Evolutionary conservation across 345 rosid genomes (phyloP).

Genomic region (Trapa incisa): DNA sequence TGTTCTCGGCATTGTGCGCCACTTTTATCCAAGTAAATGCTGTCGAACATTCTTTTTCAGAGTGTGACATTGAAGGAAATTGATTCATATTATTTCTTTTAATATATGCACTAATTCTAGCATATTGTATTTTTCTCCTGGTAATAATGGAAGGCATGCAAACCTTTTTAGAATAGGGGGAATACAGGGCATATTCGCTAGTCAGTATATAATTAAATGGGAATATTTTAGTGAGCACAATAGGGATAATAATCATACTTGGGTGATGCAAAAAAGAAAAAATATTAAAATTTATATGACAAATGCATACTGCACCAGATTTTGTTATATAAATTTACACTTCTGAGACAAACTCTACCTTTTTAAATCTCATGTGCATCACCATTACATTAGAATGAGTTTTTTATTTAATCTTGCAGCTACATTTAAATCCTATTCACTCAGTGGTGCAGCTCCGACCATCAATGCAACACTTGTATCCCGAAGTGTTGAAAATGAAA

Average conservation of each 20-base stretch:
- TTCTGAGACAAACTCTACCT: background rate
- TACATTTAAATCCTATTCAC: conserved; percentile 72
- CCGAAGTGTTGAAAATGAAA: conserved; percentile 31
- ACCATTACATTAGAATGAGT: conserved; percentile 3
- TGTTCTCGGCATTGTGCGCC: background rate
- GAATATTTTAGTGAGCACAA: background rate
- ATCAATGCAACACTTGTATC: conserved; percentile 29
- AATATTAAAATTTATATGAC: background rate
- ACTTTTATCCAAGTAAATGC: background rate
- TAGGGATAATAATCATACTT: background rate
- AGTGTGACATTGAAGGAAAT: no score
- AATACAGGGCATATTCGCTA: background rate
- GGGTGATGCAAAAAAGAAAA: no score
- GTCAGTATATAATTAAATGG: background rate
- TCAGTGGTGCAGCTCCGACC: conserved; percentile 86
- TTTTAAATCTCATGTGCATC: background rate
- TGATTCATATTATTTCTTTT: no score
- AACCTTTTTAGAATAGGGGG: no score
- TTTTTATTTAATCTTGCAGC: conserved; percentile 41
- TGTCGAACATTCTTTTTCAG: no score
- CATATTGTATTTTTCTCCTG: no score
- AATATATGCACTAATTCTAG: no score
- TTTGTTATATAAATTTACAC: background rate
- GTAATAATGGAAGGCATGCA: no score
- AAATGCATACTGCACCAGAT: background rate